Conservation (phyloP, 345 rosid species). For the Erodium maritimum region DNA sequence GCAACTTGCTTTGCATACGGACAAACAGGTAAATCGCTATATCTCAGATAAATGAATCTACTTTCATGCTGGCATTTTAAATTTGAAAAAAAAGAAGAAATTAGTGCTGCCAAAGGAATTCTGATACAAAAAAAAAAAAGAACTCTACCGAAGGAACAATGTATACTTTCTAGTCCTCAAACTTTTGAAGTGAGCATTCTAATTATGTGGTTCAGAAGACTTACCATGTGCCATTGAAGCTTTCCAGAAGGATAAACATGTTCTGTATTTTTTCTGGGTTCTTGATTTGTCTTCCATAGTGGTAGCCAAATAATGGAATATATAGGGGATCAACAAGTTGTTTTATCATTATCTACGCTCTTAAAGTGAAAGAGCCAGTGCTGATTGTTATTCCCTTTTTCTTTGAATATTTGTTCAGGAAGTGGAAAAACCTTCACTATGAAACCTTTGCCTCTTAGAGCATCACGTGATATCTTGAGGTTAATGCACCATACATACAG, state of each 20-base stretch:
- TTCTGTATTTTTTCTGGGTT: too few relatives aligned
- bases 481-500: conserved; percentile 93
- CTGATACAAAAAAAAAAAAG: too few relatives aligned
- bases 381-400: background rate
- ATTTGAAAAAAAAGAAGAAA: too few relatives aligned
- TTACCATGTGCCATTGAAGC: background rate
- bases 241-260: too few relatives aligned
- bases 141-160: background rate
- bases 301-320: too few relatives aligned
- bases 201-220: too few relatives aligned
- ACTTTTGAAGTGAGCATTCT: background rate
- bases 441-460: conserved; percentile 93
- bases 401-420: conserved; percentile 34
- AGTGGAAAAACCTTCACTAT: conserved; percentile 97
- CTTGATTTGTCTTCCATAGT: too few relatives aligned
- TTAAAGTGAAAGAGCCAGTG: background rate
- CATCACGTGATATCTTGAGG: conserved; percentile 88
- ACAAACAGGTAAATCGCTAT: conserved; percentile 59
- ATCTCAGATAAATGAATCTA: background rate
- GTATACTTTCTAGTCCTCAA: background rate
- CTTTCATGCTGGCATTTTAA: background rate
- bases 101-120: background rate
- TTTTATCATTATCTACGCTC: background rate
- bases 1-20: conserved; percentile 99
- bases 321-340: too few relatives aligned